Evolutionary conservation across 31 red algal species (phyloP), one percentile per base, ranked within the genome.

Genomic region (Odonthalia washingtoniensis): DNA sequence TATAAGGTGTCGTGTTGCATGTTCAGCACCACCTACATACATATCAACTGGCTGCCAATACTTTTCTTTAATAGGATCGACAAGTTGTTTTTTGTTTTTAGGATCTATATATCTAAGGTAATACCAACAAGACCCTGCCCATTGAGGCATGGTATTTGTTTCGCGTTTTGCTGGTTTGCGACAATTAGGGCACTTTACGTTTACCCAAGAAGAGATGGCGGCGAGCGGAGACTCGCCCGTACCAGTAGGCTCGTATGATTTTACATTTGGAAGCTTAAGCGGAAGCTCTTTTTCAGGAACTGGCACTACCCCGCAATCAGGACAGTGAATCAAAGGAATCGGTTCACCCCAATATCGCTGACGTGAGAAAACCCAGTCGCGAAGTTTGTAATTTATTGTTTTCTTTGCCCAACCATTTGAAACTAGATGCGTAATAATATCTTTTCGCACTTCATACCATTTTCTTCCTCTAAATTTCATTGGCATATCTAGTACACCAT

Each of bases 141-240:
- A 97, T 49, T 97, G 95, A 14, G 95, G 95, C 95, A 97, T 97
- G 30, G 95, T 97, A 80, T 97, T 97, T 27, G 95, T 97, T 46
- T 97, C 95, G 64, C 64, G 64, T 67, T 67, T 67, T 67, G 30
- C 64, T 44, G 42, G 42, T 33, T 35, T 67, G 30, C 27, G 33
- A 67, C 33, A 33, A 67, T 67, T 35, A 33, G 64, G 30, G 64
- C 27, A 35, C 33, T 67, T 67, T 35, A 67, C 64, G 27, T 67
- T 67, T 67, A 67, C 64, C 27, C 27, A 67, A 33, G 27, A 30
- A 35, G 64, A 35, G 33, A 67, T 35, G 33, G 27, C 33, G 30
- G 33, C 64, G 64, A 67, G 64, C 33, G 64, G 64, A 33, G 64
- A 67, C 30, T 67, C 33, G 27, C 64, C 64, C 27, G 27, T 35